These are phyloP conservation scores for Piper betle DNA, from an alignment of 164 flowering plant genomes.

Conservation along the genomic window DNA sequence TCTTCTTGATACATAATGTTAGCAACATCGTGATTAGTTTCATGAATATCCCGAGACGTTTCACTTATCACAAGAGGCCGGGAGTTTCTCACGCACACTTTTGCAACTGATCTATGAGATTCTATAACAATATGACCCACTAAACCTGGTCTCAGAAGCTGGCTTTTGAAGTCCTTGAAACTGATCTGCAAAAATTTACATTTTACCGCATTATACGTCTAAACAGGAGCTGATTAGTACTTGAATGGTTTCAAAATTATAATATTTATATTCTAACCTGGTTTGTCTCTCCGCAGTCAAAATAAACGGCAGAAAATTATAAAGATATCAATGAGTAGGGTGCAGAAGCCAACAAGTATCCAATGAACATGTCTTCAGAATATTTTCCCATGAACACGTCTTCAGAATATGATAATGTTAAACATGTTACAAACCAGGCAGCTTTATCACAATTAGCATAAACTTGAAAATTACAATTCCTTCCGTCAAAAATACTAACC, in stretches of 20 bases:
- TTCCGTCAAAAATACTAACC: too few relatives aligned
- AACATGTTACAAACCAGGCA: too few relatives aligned
- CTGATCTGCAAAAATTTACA: slow-evolving; percentile 53
- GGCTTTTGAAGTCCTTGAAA: slow-evolving; percentile 83
- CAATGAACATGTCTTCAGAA: slow-evolving; percentile 39
- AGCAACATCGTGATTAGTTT: slow-evolving; percentile 18
- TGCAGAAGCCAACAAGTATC: slow-evolving; percentile 34
- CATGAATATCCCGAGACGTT: slow-evolving; percentile 33
- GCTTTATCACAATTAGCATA: too few relatives aligned
- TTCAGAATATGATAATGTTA: too few relatives aligned
- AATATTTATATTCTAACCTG: slow-evolving; percentile 25
- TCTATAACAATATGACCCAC: slow-evolving; percentile 82
- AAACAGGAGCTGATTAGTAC: too few relatives aligned
- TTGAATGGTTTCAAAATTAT: too few relatives aligned
- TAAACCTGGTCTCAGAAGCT: slow-evolving; percentile 79
- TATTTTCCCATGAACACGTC: too few relatives aligned
- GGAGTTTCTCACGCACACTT: slow-evolving; percentile 51
- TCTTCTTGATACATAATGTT: too few relatives aligned
- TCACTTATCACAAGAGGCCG: slow-evolving; percentile 24
- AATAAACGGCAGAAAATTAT: slow-evolving; percentile 37
- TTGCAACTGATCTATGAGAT: slow-evolving; percentile 78
- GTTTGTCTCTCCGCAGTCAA: slow-evolving; percentile 42
- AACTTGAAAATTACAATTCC: too few relatives aligned
- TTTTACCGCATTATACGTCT: too few relatives aligned
- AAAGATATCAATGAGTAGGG: slow-evolving; percentile 40